Evolutionary conservation across 2,329 filamentous ascomycete species (phyloP), one percentile per base, ranked within the genome.

Genomic region (Penicillium sp.): DNA sequence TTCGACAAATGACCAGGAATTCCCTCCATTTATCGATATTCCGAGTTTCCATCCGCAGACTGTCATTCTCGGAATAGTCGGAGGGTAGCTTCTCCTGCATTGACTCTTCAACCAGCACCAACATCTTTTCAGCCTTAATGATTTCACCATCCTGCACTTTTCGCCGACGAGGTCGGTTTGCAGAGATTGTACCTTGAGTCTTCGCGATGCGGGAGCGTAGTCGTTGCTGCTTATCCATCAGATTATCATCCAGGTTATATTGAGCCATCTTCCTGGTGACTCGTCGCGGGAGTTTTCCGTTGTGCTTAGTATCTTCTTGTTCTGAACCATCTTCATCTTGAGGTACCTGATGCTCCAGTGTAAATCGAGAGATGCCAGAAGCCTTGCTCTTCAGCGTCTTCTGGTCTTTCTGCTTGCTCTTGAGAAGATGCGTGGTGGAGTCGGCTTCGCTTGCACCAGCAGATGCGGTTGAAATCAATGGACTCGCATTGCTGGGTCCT

Each of bases 81-180:
- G 76, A 71, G 1, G 78, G 75, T 7, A 82, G 63, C 3, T 74
- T 51, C n/a, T 65, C 67, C 47, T 74, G 71, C 27, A 69, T 54
- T 5, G 69, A 73, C 27, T 70, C 69, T 51, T 83, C 81, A 16
- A 83, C 72, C 15, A 79, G 73, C 14, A 84, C 76, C 15, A 85
- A 73, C 81, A 85, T 85, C 43, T 76, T 79, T 56, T 84, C 80
- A 62, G 81, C 80, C 60, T 83, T 83, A 41, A 84, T 68, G 36
- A 84, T 78, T 45, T 82, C 75, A 4, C 81, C 81, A 50, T 80
- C 74, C 36, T 70, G 65, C 16, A 70, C 56, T 16, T 72, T 64
- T 19, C 58, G 60, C 35, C 65, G 59, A 33, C 56, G 60, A 7
- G 63, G 57, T 28, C 60, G 53, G 36, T 58, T 63, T 4, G 53